phyloP scores from a whole-genome alignment of 2,329 filamentous ascomycete genomes.

The Exophiala phaeomuriformis region DNA sequence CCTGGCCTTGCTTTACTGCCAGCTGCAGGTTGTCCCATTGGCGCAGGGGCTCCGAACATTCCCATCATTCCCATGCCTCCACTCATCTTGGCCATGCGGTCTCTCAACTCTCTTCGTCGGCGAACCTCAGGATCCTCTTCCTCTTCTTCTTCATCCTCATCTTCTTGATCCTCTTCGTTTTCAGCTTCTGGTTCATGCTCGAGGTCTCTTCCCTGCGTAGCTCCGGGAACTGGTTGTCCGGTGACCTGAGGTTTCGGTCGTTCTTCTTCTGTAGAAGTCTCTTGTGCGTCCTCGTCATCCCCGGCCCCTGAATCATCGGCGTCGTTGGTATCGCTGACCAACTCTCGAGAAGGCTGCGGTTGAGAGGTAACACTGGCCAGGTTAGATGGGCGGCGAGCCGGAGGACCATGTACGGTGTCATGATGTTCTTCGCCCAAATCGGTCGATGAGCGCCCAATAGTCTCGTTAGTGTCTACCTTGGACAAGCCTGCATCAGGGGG shows the following conservation, averaged over 20 bases:
- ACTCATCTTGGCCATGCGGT: conserved; percentile 97
- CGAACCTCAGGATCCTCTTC: conserved; percentile 83
- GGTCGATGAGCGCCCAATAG: conserved; percentile 33
- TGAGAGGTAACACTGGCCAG: conserved; percentile 35
- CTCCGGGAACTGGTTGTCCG: conserved; percentile 10
- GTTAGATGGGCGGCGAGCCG: conserved; percentile 28
- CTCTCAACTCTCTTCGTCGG: conserved; percentile 78
- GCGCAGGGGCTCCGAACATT: conserved; percentile 72
- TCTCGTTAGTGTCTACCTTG: conserved; percentile 31
- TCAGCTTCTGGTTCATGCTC: conserved; percentile 48
- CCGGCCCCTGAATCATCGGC: conserved; percentile 58
- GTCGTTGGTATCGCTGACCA: conserved; percentile 57
- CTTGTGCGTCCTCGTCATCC: conserved; percentile 57
- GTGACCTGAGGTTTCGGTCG: conserved; percentile 55
- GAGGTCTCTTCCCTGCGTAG: conserved; percentile 29
- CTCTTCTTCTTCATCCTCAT: conserved; percentile 57
- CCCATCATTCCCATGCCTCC: conserved; percentile 95
- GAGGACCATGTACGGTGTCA: conserved; percentile 10
- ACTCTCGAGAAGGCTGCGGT: conserved; percentile 43
- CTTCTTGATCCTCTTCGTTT: conserved; percentile 36
- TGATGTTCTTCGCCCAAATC: conserved; percentile 28
- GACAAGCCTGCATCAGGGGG: conserved; percentile 30
- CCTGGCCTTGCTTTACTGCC: conserved; percentile 46
- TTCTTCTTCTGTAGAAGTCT: conserved; percentile 58
- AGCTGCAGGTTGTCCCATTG: conserved; percentile 50